A percentile compares a stretch with the other conserved stretches of the same genome.
Evolutionary conservation across 352 stramenopile species (phyloP).

Genomic region (Paralagenidium karlingii): DNA sequence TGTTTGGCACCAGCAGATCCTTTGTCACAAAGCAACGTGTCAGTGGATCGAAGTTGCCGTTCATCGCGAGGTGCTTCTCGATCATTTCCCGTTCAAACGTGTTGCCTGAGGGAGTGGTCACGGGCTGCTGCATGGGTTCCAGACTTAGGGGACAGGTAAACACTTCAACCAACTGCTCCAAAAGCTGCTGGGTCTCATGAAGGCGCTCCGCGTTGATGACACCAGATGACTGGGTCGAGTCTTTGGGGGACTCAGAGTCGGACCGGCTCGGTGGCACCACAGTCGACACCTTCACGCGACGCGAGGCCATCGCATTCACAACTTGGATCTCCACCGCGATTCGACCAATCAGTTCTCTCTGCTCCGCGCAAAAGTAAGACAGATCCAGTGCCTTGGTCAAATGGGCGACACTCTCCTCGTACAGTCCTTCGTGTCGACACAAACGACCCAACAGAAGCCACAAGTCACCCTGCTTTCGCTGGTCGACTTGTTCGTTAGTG

Average conservation of each 20-base stretch:
- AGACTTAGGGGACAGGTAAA: conserved; percentile 63
- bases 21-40: conserved; percentile 41
- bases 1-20: conserved; percentile 47
- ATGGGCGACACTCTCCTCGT: too few species aligned
- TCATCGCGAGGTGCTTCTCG: conserved; percentile 52
- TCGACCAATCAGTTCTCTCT: neutral
- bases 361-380: neutral
- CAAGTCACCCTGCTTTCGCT: too few species aligned
- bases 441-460: too few species aligned
- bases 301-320: neutral
- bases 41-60: conserved; percentile 61
- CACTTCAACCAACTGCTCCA: conserved; percentile 57
- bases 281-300: neutral
- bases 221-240: too few species aligned
- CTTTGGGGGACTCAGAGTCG: too few species aligned
- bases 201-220: neutral
- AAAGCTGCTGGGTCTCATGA: conserved; percentile 15
- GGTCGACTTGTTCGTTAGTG: too few species aligned
- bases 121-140: conserved; percentile 64
- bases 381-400: too few species aligned
- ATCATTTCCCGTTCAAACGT: conserved; percentile 74
- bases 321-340: neutral
- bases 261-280: neutral
- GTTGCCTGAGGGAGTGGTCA: conserved; percentile 58
- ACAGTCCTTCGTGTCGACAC: too few species aligned